Evolutionary conservation across 768 basidiomycete species (phyloP), one percentile per base, ranked within the genome.

Genomic region (Russula abietina): DNA sequence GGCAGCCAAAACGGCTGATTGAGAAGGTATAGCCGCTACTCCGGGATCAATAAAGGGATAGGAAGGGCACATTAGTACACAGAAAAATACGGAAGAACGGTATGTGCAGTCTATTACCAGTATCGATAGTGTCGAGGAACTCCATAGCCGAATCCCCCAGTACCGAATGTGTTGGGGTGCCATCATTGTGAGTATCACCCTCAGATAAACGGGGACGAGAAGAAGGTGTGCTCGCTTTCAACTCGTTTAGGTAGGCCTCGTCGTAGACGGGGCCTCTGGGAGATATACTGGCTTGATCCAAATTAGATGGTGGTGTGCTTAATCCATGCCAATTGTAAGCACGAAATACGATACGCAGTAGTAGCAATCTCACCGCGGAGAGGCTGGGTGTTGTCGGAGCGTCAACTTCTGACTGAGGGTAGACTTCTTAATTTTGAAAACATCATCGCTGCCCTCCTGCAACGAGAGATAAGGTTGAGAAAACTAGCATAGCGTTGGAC

Each of bases 371-470:
- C 50, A 71, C 73, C 57, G 57, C 58, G 67, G 49, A 10, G 67
- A 61, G 11, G 81, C 75, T 56, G 84, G 77, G 71, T 81, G 80
- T 52, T 76, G 80, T 16, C 82, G 81, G 46, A 88, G 73, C 2
- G 82, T 70, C 65, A 89, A 70, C 67, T 87, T 89, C 64, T 78
- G 76, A 69, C 90, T 92, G 49, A 93, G 76, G 57, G 73, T 86
- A 2, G 89, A 91, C 74, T 91, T 93, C 72, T 91, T 93, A 19
- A 93, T 76, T 76, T 88, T 79, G 71, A 93, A 92, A 0, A 80
- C 76, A 61, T 90, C 86, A 9, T 79, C 83, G 43, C 79, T 80
- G 12, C 77, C 80, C 68, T 81, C 81, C 85, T 89, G 57, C 59
- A 67, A 76, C 64, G 71, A 69, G 30, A 45, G 53, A 59, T 12